Evolutionary conservation across 176 grass and related monocot genomes (phyloP), one percentile per base, ranked within the genome.

Genomic region (Oryza glaberrima): DNA sequence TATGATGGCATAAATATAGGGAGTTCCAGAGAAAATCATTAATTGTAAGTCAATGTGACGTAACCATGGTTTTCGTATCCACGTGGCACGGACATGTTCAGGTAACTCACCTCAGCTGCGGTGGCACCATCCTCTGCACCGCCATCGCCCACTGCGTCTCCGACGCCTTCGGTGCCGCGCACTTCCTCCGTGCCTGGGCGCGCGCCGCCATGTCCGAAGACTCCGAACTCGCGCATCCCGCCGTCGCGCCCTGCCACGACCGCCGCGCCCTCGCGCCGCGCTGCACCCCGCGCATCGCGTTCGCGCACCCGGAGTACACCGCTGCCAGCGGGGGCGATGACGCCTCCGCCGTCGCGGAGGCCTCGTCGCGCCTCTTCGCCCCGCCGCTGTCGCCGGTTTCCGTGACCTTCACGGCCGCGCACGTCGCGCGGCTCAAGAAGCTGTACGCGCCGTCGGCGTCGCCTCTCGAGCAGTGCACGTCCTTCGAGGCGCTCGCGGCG

Each of bases 131-230:
- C 48, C 87, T 98, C 60, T 95, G 91, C 87, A 95, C 91, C 4
- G 89, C 87, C 36, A 95, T 98, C 73, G 94, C 78, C 87, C 96
- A 98, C 87, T 95, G 96, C 83, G 80, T 98, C 73, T 94, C 91
- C 68, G 96, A 98, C 72, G 96, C 90, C 73, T 78, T 98, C 38
- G 96, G 92, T 12, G 90, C 93, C 22, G 89, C 96, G 19, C 93
- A 95, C 58, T 98, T 98, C 56, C 93, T 98, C 65, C 85, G 93
- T 23, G 91, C 96, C n/a, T 95, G 96, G 93, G 93, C 93, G 22
- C 85, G 72, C 8, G 78, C 87, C 76, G 83, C 48, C 47, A 16
- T 3, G 3, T 51, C 48, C 48, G 48, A 51, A 51, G 12, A 49
- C 47, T 3, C 83, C 35, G 35, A 36, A 5, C 35, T 36, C 12